Evolutionary conservation across 192 early-diverging fungal species (phyloP), one percentile per base, ranked within the genome.

Genomic region (Entomortierella beljakovae): DNA sequence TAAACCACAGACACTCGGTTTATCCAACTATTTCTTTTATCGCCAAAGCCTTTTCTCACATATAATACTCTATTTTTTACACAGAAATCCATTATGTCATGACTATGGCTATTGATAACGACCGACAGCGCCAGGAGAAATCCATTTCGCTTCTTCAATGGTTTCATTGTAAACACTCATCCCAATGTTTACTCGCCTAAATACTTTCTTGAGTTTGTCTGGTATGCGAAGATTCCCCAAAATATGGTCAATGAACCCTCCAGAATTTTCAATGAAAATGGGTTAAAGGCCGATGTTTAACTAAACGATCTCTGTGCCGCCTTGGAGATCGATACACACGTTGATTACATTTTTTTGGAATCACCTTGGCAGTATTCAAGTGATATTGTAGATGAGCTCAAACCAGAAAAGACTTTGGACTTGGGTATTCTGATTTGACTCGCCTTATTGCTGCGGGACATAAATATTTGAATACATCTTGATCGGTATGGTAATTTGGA

Each of bases 261-360:
- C 56, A 43, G 32, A 67, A 67, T 43, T 67, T 67, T 57, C n/a
- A 26, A 16, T n/a, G 22, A 2, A 5, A 67, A 57, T 25, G 20
- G 22, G 0, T 42, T 67, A 37, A 28, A 43, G 37, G 64, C 9
- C 37, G 53, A 66, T 50, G 40, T 66, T 25, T 37, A 40, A 9
- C 29, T 55, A 52, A 66, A 40, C 37, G 53, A 57, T 55, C 64
- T 66, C 37, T 56, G 46, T 53, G 9, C 32, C 6, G 33, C 23
- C 26, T 37, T 66, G 32, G 53, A 56, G 20, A 22, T 35, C 18
- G 38, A n/a, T 6, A 34, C 51, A 40, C 54, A 35, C 16, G 28
- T 56, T 22, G 52, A 66, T n/a, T 66, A 37, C 11, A 66, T 66
- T 53, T 66, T 66, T 49, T 66, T 52, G 38, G 56, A 66, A 9